phyloP scores from a whole-genome alignment of 805 yeast genomes.

The Saccharomyces cerevisiae region DNA sequence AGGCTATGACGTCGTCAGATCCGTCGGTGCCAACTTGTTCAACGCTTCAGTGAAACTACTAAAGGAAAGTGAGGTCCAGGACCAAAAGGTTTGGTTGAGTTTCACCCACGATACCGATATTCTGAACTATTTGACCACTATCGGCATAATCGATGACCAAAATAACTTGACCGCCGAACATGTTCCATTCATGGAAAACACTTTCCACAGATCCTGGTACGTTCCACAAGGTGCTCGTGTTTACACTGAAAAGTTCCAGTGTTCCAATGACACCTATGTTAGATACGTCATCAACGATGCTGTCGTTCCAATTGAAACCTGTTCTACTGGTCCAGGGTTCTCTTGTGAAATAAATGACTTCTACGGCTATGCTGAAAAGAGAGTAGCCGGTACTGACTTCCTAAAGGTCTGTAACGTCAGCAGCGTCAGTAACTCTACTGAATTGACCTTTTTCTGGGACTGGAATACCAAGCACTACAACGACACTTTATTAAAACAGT shows the following conservation, averaged over 20 bases:
- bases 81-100: conserved; percentile 51
- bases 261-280: conserved; percentile 36
- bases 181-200: conserved; percentile 37
- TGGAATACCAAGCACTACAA: background rate
- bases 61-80: conserved; percentile 41
- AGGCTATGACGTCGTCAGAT: conserved; percentile 49
- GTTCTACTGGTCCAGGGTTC: conserved; percentile 49
- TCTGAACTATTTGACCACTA: conserved; percentile 51
- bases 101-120: conserved; percentile 42
- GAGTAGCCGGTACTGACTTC: conserved; percentile 27
- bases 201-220: conserved; percentile 41
- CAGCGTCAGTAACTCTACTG: conserved; percentile 12
- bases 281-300: conserved; percentile 47
- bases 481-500: background rate
- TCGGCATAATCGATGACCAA: conserved; percentile 41
- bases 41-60: conserved; percentile 43
- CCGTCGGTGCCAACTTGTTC: conserved; percentile 55
- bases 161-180: conserved; percentile 36
- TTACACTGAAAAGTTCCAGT: conserved; percentile 41
- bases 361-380: conserved; percentile 25
- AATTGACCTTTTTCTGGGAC: conserved; percentile 18
- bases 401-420: conserved; percentile 27
- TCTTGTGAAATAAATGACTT: conserved; percentile 36
- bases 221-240: conserved; percentile 53
- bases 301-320: conserved; percentile 41